These are phyloP conservation scores for Plantago major DNA, from an alignment of 257 asterid species.

Conservation along the genomic window DNA sequence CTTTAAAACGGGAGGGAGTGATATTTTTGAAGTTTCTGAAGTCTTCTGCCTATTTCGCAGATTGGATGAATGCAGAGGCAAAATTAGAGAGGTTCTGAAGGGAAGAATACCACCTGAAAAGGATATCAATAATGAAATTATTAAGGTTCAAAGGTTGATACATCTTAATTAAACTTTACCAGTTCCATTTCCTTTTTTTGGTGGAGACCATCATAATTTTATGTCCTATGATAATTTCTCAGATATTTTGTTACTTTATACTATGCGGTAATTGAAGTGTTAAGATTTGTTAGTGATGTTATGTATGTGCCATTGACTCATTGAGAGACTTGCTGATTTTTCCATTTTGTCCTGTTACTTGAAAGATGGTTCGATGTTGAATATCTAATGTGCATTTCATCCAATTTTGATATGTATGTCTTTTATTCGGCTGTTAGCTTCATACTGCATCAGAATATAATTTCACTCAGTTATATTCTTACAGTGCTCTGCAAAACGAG, in stretches of 20 bases:
- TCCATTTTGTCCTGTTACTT: constrained; percentile 5
- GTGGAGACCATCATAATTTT: neutral
- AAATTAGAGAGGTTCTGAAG: constrained; percentile 73
- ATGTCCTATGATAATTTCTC: neutral
- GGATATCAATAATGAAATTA: constrained; percentile 81
- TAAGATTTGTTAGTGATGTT: neutral
- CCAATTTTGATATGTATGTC: neutral
- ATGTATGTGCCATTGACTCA: neutral
- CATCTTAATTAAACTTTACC: constrained; percentile 10
- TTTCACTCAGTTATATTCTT: constrained; percentile 11
- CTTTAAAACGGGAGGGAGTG: neutral
- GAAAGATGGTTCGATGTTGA: constrained; percentile 7
- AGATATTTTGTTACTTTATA: neutral
- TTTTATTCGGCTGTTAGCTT: too few species aligned
- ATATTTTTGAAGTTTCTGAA: neutral
- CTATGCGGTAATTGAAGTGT: neutral
- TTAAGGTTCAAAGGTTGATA: constrained; percentile 72
- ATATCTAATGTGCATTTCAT: constrained; percentile 13
- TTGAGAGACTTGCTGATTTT: neutral
- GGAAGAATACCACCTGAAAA: constrained; percentile 93
- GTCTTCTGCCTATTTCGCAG: constrained; percentile 35
- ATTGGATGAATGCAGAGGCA: constrained; percentile 77
- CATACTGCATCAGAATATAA: too few species aligned
- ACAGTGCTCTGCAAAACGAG: constrained; percentile 69
- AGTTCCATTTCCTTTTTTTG: neutral